These are phyloP conservation scores for Stemphylium beticola DNA, from an alignment of 2,329 filamentous ascomycete genomes.

Conservation along the genomic window DNA sequence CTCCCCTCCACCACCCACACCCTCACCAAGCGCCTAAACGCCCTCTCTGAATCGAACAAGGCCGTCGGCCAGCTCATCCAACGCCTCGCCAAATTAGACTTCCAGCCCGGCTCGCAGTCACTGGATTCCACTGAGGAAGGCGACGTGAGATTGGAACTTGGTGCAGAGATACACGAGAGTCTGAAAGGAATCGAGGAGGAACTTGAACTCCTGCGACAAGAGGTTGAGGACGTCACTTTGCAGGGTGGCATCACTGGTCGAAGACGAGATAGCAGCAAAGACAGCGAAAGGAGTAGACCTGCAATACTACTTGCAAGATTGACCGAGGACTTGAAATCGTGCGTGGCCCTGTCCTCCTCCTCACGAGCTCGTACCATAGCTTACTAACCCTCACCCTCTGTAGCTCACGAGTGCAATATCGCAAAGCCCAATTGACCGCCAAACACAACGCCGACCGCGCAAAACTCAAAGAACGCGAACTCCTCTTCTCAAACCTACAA, in stretches of 20 bases:
- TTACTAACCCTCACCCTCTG: constrained; percentile 4
- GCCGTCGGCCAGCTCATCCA: constrained; percentile 62
- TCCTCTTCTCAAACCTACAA: constrained; percentile 72
- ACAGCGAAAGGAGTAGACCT: constrained; percentile 69
- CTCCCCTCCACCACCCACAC: constrained; percentile 43
- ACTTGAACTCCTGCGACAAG: constrained; percentile 78
- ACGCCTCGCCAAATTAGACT: constrained; percentile 65
- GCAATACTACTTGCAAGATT: constrained; percentile 71
- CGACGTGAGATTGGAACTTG: constrained; percentile 73
- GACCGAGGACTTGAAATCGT: constrained; percentile 74
- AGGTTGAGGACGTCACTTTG: constrained; percentile 71
- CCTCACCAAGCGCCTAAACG: constrained; percentile 57
- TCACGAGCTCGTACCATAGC: too few relatives aligned
- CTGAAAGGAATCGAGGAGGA: constrained; percentile 83
- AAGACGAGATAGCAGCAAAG: constrained; percentile 59
- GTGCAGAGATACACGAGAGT: constrained; percentile 77
- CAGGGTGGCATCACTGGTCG: constrained; percentile 40
- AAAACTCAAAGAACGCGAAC: constrained; percentile 75
- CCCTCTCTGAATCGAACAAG: constrained; percentile 61
- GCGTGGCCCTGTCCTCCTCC: constrained; percentile 37
- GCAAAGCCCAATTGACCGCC: constrained; percentile 80
- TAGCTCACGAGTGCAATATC: constrained; percentile 71
- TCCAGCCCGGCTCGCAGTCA: constrained; percentile 66
- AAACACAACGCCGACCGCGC: constrained; percentile 76
- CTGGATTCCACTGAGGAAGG: constrained; percentile 64